Evolutionary conservation across 805 yeast species (phyloP).

Genomic region (Schwanniomyces yamadae): DNA sequence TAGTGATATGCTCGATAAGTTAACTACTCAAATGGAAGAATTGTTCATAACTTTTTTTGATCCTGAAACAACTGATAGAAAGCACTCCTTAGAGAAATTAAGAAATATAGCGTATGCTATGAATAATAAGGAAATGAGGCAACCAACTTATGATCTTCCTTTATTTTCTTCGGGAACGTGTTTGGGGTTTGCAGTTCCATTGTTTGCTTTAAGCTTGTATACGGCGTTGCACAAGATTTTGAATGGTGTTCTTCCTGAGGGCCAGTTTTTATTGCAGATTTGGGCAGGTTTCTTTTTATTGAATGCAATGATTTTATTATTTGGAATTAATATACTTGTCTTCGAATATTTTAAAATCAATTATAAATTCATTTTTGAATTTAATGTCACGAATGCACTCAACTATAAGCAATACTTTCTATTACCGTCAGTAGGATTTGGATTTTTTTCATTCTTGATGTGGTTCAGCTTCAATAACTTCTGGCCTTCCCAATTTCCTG

Average conservation of each 20-base stretch:
- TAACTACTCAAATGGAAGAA: constrained; percentile 64
- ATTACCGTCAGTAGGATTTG: constrained; percentile 59
- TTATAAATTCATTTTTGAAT: constrained; percentile 89
- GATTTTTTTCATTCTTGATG: constrained; percentile 56
- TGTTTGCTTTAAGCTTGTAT: constrained; percentile 59
- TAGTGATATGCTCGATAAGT: constrained; percentile 64
- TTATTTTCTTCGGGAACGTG: constrained; percentile 65
- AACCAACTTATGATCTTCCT: constrained; percentile 35
- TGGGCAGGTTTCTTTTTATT: constrained; percentile 90
- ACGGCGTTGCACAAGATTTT: constrained; percentile 46
- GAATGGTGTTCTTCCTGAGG: constrained; percentile 48
- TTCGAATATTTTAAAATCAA: constrained; percentile 80
- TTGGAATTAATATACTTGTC: constrained; percentile 65
- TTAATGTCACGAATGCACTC: constrained; percentile 64
- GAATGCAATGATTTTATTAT: constrained; percentile 57
- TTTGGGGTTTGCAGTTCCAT: constrained; percentile 69
- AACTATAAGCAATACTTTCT: constrained; percentile 66
- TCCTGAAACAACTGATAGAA: constrained; percentile 49
- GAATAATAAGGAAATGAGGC: constrained; percentile 27
- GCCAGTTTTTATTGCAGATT: constrained; percentile 66
- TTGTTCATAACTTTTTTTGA: constrained; percentile 66
- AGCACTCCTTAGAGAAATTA: constrained; percentile 69
- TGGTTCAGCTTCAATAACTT: constrained; percentile 77
- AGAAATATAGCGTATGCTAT: constrained; percentile 42
- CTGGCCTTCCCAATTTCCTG: constrained; percentile 60